Evolutionary conservation across 768 basidiomycete genomes (phyloP).

Genomic region (Lanmaoa pseudosensibilis): DNA sequence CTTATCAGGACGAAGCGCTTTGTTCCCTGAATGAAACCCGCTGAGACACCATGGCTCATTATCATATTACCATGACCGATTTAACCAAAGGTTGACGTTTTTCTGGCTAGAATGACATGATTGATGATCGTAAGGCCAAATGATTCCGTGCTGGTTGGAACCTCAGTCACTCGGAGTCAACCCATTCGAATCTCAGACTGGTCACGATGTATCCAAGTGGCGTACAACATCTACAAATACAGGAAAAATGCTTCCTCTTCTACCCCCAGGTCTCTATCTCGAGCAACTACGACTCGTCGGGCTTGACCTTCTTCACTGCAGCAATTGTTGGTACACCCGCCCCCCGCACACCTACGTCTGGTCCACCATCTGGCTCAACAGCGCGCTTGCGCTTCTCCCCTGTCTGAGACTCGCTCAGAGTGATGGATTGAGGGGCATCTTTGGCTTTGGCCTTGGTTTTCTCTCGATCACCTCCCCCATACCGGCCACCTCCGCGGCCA

Average conservation of each 20-base stretch:
- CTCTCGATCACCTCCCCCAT: conserved; percentile 26
- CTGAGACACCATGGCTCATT: no score
- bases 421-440: conserved; percentile 20
- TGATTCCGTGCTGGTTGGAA: no score
- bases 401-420: conserved; percentile 42
- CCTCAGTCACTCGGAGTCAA: no score
- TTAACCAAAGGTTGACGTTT: no score
- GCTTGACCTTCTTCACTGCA: conserved; percentile 42
- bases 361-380: conserved; percentile 76
- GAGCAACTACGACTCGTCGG: conserved; percentile 31
- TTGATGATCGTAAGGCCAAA: no score
- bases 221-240: conserved; percentile 15
- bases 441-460: conserved; percentile 17
- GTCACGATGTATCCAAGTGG: background rate
- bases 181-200: no score
- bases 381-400: conserved; percentile 79
- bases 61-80: no score
- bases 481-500: conserved; percentile 17
- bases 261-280: background rate
- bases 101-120: no score
- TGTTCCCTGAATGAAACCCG: no score
- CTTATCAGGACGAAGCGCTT: no score
- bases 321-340: conserved; percentile 51
- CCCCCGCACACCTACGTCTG: conserved; percentile 65
- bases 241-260: conserved; percentile 1